Base-by-base conservation (phyloP, 2,329 filamentous ascomycete genomes). In the Shiraia sp. region DNA sequence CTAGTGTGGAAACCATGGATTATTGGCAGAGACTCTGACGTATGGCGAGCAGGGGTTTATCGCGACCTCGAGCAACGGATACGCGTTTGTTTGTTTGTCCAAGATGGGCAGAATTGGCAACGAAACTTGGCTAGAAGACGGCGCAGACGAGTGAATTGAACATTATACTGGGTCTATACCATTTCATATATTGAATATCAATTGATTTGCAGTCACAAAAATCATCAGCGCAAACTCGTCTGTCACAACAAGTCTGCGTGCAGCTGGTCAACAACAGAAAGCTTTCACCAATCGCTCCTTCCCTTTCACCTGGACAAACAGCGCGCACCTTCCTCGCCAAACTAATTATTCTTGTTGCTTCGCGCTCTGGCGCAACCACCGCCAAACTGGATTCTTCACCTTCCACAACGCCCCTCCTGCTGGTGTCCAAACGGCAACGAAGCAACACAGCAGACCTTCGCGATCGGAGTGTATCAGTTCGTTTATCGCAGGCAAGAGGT, bases 401-500 rank as follows among this genome's bases (percentile, higher is more conserved):
- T 39, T 51, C 53, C 32, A 48, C 41, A 29, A 51, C 56, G 14
- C 40, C 61, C 26, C 55, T 55, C 27, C 40, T 64, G 17, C 63
- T 62, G 47, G 57, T 61, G 6, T 57, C 19, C 19, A 22, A 66
- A 51, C 57, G 63, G 40, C 50, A 66, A 47, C 40, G 53, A 17
- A 57, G 45, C 45, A 57, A 65, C 26, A 55, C 51, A 6, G 39
- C 54, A 28, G 49, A 53, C 36, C 53, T 66, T 26, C 61, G 64
- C 38, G 58, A 54, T 33, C 46, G 63, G 17, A 66, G 58, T 50
- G 54, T 53, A 16, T 64, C 61, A 25, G 55, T 65, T 24, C 61
- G 59, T 38, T 55, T 65, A 46, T 65, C 61, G 39, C 61, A 66
- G 51, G 55, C 50, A 24, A 49, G 59, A 55, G 58, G 51, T 19